Percentiles rank a stretch among this genome's conserved stretches.
Evolutionary conservation across 495 filamentous ascomycete genomes (phyloP).

Genomic region (Xylaria nigripes): DNA sequence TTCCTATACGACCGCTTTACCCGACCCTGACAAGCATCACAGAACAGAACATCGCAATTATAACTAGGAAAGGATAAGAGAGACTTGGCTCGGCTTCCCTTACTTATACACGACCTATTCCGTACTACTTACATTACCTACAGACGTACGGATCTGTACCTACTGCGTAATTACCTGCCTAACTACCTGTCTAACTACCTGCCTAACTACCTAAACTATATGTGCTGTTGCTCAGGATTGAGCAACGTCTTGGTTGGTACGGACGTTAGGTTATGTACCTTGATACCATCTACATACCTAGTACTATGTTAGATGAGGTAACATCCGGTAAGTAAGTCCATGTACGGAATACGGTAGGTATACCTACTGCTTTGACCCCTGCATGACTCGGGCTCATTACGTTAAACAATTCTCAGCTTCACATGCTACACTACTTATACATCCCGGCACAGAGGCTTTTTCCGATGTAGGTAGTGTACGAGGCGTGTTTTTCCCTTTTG

Average conservation of each 20-base stretch:
- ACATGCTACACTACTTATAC: conserved; percentile 4
- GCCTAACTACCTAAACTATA: too few species aligned
- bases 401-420: conserved; percentile 41
- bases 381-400: conserved; percentile 42
- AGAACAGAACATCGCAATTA: too few species aligned
- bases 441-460: conserved; percentile 26
- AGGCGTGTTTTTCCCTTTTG: background rate
- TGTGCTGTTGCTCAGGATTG: too few species aligned
- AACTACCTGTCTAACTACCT: too few species aligned
- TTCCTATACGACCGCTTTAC: background rate
- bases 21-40: background rate
- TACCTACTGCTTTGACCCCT: conserved; percentile 15
- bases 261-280: too few species aligned
- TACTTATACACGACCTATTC: too few species aligned
- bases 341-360: background rate
- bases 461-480: conserved; percentile 24
- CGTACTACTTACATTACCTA: too few species aligned
- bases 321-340: background rate
- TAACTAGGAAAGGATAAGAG: background rate
- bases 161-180: too few species aligned
- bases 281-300: too few species aligned
- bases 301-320: background rate
- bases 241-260: background rate
- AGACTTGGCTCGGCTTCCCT: background rate
- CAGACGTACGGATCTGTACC: too few species aligned